phyloP scores from a whole-genome alignment of 1,139 yeast species.

The Yamadazyma friedrichii region DNA sequence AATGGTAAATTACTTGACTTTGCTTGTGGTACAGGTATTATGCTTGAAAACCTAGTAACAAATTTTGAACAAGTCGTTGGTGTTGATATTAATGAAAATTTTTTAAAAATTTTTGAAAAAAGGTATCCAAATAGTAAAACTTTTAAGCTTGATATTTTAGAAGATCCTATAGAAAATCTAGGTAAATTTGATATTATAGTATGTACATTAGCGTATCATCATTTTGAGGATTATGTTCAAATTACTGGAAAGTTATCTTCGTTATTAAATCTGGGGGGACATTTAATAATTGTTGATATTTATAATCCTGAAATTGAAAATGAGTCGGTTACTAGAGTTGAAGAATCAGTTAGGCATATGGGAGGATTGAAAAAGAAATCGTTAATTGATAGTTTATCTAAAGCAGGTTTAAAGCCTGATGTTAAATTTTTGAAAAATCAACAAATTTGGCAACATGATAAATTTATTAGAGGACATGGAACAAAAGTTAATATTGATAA shows the following conservation, averaged over 20 bases:
- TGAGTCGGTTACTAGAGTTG: not conserved
- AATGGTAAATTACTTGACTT: conserved; percentile 37
- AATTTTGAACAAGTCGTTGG: conserved; percentile 30
- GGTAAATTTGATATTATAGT: conserved; percentile 27
- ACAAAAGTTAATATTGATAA: conserved; percentile 3
- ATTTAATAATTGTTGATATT: conserved; percentile 36
- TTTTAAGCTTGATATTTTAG: conserved; percentile 26
- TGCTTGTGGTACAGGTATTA: conserved; percentile 47
- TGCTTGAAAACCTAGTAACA: conserved; percentile 29
- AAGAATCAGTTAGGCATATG: conserved; percentile 31
- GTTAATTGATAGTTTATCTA: conserved; percentile 22
- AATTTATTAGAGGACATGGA: conserved; percentile 27
- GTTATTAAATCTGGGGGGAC: conserved; percentile 35
- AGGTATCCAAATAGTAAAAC: conserved; percentile 12
- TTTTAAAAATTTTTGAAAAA: conserved; percentile 24
- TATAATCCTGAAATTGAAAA: conserved; percentile 14
- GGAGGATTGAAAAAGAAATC: conserved; percentile 30
- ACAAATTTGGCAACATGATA: conserved; percentile 24
- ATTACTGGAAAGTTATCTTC: conserved; percentile 31
- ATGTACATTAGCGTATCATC: conserved; percentile 43
- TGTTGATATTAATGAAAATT: conserved; percentile 34
- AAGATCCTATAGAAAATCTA: conserved; percentile 17
- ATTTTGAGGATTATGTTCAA: conserved; percentile 29
- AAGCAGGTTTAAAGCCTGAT: conserved; percentile 21
- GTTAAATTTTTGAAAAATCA: conserved; percentile 24